Percentiles rank a stretch among this genome's conserved stretches.
Conservation (phyloP, 2,329 filamentous ascomycete species). For the Hortaea werneckii region DNA sequence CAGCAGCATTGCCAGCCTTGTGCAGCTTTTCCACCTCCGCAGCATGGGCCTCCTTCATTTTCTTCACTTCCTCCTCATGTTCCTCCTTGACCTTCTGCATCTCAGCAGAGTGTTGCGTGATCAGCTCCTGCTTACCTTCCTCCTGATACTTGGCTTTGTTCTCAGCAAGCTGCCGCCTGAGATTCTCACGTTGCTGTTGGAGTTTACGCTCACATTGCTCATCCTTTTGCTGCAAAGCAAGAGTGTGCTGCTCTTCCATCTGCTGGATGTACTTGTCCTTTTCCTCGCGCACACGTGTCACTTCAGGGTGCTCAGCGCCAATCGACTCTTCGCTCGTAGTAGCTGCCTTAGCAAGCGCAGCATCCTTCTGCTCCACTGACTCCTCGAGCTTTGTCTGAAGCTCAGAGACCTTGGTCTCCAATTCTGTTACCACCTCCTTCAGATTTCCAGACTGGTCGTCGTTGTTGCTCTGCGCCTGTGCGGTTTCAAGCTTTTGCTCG, state of each 20-base stretch:
- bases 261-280: slow-evolving; percentile 28
- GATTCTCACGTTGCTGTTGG: slow-evolving; percentile 56
- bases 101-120: slow-evolving; percentile 37
- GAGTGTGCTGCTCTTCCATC: slow-evolving; percentile 27
- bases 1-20: slow-evolving; percentile 26
- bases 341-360: neutral
- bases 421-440: neutral
- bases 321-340: slow-evolving; percentile 13
- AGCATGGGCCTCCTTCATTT: slow-evolving; percentile 28
- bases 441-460: no score
- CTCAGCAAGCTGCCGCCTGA: slow-evolving; percentile 58
- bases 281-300: slow-evolving; percentile 20
- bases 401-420: neutral
- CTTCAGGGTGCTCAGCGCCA: slow-evolving; percentile 27
- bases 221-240: slow-evolving; percentile 37
- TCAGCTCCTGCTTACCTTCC: slow-evolving; percentile 23
- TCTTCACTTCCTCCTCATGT: slow-evolving; percentile 36
- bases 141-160: slow-evolving; percentile 27
- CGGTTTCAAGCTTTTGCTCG: neutral
- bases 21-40: slow-evolving; percentile 28
- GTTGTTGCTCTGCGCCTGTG: neutral
- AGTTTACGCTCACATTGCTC: slow-evolving; percentile 46
- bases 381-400: neutral
- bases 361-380: neutral
- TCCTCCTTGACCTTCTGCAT: slow-evolving; percentile 37